Base-by-base conservation (phyloP, 768 basidiomycete species). In the Trametes cinnabarina region DNA sequence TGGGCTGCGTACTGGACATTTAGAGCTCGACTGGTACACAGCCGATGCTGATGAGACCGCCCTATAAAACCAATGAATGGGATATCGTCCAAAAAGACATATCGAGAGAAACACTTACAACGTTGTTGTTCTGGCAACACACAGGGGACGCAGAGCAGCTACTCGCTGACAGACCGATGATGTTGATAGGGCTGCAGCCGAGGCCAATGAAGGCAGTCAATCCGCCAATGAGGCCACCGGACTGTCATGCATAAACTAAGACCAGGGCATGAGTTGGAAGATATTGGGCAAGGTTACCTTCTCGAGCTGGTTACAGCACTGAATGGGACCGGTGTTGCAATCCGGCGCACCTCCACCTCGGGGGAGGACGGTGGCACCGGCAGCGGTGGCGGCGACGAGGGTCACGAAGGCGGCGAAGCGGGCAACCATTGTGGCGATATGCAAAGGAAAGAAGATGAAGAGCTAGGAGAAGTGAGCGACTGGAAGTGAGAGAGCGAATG, bases 61-160 rank as follows among this genome's bases (percentile, higher is more conserved):
- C 63, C 65, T 66, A 47, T 11, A 28, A 14, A 65, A 9, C 44
- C 47, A 23, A 12, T 28, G 25, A 58, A 62, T 6, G 6, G 7
- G 30, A 19, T 32, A 41, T 44, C 59, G 19, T 55, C 25, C 12
- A 60, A 61, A 40, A 64, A 32, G n/a, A 60, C 37, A 30, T 23
- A 34, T 35, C 63, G 57, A 22, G 61, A 59, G 9, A 51, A 58
- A 40, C 20, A 22, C 68, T 63, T 22, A 68, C 59, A 39, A 46
- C 7, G 46, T 20, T 26, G 61, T 68, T 68, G 55, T 65, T 44
- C 50, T 64, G 22, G 64, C 67, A 68, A 62, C 67, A 68, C 44
- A 68, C 62, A 20, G 61, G 37, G 2, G 32, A 6, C 12, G 44
- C 23, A 9, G 23, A 25, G 61, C 66, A 67, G 11, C 23, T 20